Evolutionary conservation across 192 early-diverging fungal genomes (phyloP).

Genomic region (Spinellus fusiger): DNA sequence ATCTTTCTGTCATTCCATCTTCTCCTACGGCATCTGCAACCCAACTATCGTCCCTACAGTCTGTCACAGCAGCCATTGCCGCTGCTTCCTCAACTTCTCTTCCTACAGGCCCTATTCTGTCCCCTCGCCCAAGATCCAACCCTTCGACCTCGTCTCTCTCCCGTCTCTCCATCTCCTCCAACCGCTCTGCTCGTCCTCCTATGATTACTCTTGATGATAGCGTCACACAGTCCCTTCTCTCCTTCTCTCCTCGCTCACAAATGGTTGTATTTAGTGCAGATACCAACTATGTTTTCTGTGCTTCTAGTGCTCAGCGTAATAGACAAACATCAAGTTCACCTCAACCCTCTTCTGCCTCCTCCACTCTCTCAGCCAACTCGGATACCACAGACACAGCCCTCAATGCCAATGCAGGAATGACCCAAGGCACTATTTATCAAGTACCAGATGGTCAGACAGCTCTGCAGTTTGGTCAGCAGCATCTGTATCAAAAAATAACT

Average conservation of each 20-base stretch:
- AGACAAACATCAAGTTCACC: background rate
- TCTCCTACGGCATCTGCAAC: background rate
- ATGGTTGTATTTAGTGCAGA: conserved; percentile 47
- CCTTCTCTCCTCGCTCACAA: conserved; percentile 32
- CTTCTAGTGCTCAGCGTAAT: conserved; percentile 12
- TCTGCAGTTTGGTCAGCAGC: conserved; percentile 30
- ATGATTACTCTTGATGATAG: conserved; percentile 3
- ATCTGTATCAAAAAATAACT: conserved; percentile 36
- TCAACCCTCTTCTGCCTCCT: background rate
- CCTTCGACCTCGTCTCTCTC: background rate
- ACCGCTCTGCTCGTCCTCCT: background rate
- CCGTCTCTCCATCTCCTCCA: conserved; percentile 11
- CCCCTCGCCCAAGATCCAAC: background rate
- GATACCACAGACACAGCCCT: background rate
- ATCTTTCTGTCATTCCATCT: conserved; percentile 9
- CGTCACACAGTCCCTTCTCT: conserved; percentile 19
- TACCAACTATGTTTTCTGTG: conserved; percentile 47
- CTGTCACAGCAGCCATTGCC: background rate
- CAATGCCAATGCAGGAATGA: background rate
- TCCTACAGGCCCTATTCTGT: background rate
- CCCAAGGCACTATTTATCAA: conserved; percentile 41
- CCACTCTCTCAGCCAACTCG: background rate
- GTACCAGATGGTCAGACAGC: conserved; percentile 37
- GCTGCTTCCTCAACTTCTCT: background rate
- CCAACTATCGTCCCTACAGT: background rate